Base-by-base conservation (phyloP, 345 rosid species). In the Cardamine occulta region DNA sequence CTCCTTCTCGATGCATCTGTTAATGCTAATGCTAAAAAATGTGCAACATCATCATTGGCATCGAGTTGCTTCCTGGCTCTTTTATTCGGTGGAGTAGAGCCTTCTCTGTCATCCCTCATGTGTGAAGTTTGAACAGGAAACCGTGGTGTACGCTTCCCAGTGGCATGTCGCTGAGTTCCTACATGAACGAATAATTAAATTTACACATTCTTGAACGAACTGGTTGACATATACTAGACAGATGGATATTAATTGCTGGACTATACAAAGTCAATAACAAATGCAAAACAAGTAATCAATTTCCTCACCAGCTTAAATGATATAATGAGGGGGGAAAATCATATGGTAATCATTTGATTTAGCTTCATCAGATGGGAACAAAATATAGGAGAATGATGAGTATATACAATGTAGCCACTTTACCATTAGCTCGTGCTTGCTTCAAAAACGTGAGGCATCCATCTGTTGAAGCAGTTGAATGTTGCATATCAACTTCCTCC, bases 141-240 rank as follows among this genome's bases (percentile, higher is more conserved):
- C 15, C 98, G 95, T 77, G 98, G 99, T 31, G 99, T 96, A 84
- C 99, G 91, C 84, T 88, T 96, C 72, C 96, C 86, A 68, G 91
- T 96, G 66, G 87, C 93, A 88, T 79, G 95, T 69, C 86, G 93
- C 68, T 82, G 89, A 66, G 64, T 80, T 76, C 87, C 99, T 96
- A 78, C 68, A 72, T 77, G 53, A 69, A 73, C 53, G 29, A 40
- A 66, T 64, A 80, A 53, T 34, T 54, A 72, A 39, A 66, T 58
- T 72, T 78, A 59, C 62, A 56, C 67, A 26, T 34, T 26, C 61
- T 77, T 56, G 45, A 47, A 63, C 29, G 21, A 61, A 68, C 17
- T 47, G 53, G 23, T 66, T 65, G 18, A 63, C 10, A 58, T 5
- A 48, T 57, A 67, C 68, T 67, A 59, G 45, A 67, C 24, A 58